Percentiles rank a stretch among this genome's conserved stretches.
These are phyloP conservation scores for Ustilago vetiveriae DNA, from an alignment of 1,284 basidiomycete species.

Conservation along the genomic window DNA sequence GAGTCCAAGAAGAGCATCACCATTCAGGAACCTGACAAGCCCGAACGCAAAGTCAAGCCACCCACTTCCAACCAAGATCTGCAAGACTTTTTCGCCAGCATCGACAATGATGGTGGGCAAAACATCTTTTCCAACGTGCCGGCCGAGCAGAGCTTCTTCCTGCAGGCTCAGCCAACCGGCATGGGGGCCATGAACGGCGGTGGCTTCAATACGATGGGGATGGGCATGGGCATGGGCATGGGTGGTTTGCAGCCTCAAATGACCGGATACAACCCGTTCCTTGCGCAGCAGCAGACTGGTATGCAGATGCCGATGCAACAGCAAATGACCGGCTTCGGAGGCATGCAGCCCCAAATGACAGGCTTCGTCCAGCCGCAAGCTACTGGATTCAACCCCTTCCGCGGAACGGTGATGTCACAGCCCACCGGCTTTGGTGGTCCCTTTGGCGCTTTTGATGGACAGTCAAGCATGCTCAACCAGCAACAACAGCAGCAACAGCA, in stretches of 20 bases:
- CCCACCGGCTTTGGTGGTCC: conserved; percentile 51
- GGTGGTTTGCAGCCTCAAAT: conserved; percentile 64
- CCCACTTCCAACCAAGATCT: conserved; percentile 69
- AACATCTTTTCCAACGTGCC: conserved; percentile 74
- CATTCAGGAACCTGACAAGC: conserved; percentile 54
- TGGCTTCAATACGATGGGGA: background rate
- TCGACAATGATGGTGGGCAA: conserved; percentile 81
- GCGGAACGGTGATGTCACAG: conserved; percentile 66
- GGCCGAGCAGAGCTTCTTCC: conserved; percentile 39
- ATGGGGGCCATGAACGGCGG: conserved; percentile 48
- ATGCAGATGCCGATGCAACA: conserved; percentile 68
- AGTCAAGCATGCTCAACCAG: conserved; percentile 24
- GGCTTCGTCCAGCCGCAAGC: conserved; percentile 75
- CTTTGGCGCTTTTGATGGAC: conserved; percentile 34
- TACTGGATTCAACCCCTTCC: conserved; percentile 81
- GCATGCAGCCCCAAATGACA: conserved; percentile 65
- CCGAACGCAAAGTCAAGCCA: conserved; percentile 43
- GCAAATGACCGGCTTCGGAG: conserved; percentile 72
- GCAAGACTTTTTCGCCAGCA: conserved; percentile 89
- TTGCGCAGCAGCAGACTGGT: conserved; percentile 47
- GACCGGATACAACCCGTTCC: conserved; percentile 70
- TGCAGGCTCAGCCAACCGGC: conserved; percentile 53
- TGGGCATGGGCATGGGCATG: conserved; percentile 68
- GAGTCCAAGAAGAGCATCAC: conserved; percentile 50
- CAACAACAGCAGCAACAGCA: conserved; percentile 28